Evolutionary conservation across 306 rosid genomes (phyloP).

Genomic region (Castanea crenata): DNA sequence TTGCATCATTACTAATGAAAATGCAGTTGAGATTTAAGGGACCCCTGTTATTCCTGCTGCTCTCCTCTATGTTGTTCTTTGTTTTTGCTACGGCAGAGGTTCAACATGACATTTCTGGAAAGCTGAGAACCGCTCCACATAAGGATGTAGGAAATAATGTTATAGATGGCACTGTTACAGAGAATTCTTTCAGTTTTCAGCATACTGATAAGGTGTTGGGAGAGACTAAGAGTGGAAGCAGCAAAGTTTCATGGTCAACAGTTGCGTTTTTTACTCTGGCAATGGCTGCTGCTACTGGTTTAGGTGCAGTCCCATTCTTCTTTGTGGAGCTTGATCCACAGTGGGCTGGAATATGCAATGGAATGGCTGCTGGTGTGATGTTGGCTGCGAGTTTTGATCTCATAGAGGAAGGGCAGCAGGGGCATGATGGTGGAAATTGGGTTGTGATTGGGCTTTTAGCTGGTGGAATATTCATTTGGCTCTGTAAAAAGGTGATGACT

Average conservation of each 20-base stretch:
- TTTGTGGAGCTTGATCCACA: conserved; percentile 97
- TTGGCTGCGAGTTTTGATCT: conserved; percentile 98
- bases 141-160: conserved; percentile 65
- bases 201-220: conserved; percentile 35
- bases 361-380: conserved; percentile 99
- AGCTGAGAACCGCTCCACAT: conserved; percentile 64
- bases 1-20: conserved; percentile 15
- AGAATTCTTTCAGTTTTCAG: conserved; percentile 46
- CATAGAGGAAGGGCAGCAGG: conserved; percentile 94
- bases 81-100: conserved; percentile 48
- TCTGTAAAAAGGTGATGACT: conserved; percentile 77
- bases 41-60: conserved; percentile 34
- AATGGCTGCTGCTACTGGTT: conserved; percentile 98
- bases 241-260: conserved; percentile 84
- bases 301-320: conserved; percentile 98
- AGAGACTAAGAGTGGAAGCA: conserved; percentile 57
- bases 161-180: conserved; percentile 81
- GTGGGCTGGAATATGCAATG: conserved; percentile 98
- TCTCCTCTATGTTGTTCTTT: conserved; percentile 33
- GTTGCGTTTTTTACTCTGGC: conserved; percentile 90
- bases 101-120: conserved; percentile 45
- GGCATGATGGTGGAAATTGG: conserved; percentile 83
- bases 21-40: conserved; percentile 33
- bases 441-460: conserved; percentile 84
- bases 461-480: conserved; percentile 90